Base-by-base conservation (phyloP, 2,329 filamentous ascomycete genomes). In the Knufia petricola region DNA sequence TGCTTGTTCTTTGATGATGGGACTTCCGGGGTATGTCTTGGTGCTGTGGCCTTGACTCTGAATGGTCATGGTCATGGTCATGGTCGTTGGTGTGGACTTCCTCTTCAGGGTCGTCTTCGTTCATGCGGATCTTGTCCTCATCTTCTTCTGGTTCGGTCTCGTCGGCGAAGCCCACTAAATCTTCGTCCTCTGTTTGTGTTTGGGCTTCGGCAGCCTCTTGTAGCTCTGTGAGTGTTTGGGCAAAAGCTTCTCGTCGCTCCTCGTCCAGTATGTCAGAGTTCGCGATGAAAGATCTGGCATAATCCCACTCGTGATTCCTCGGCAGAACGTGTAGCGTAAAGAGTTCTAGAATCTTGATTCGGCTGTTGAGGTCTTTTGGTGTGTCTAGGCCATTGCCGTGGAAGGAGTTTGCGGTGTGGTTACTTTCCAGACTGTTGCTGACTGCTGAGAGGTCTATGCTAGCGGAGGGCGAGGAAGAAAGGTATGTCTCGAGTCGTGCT, bases 311-410 rank as follows among this genome's bases (percentile, higher is more conserved):
- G 49, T 87, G 82, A 59, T 95, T 96, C 46, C 87, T 78, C 3
- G 90, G 81, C n/a, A 98, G 78, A 6, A 96, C 87, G 62, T 98
- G 92, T 3, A 98, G 76, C 1, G 88, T 94, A 65, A 95, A 98
- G 7, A 98, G 75, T 68, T 98, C 92, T 44, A 98, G 78, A 36
- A 98, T 85, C 69, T 94, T 94, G 55, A 95, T 82, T 39, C 88
- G 78, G 3, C 87, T 82, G 57, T 85, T 83, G 30, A 95, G 77
- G 62, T 94, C 87, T 53, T 86, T 81, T 0, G 87, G 87, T 0
- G 87, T 94, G 61, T 87, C 82, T 34, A 87, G 82, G 50, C 86
- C 87, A 51, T 77, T 79, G 32, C 32, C 13, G 4, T 36, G 9
- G 13, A 17, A n/a, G 6, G 32, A 36, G 15, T 6, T n/a, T 36